Percentiles rank a stretch among this genome's conserved stretches.
Evolutionary conservation across 768 basidiomycete genomes (phyloP).

Genomic region (Amanita polypyramis): DNA sequence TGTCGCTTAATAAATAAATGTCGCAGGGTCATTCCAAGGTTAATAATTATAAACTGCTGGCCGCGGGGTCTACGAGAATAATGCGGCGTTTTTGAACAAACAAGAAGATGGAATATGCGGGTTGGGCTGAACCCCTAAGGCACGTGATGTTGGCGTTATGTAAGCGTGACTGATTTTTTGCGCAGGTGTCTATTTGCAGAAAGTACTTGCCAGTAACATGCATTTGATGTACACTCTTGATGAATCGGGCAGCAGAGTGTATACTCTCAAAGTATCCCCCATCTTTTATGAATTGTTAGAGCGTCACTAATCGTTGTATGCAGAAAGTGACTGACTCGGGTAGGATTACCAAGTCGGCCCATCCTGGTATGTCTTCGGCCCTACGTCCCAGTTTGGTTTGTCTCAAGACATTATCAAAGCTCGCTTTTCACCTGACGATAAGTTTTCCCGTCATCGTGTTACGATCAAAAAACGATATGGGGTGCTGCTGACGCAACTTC

Average conservation of each 20-base stretch:
- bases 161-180: too few relatives aligned
- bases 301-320: not conserved
- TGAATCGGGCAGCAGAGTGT: conserved; percentile 67
- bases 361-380: conserved; percentile 61
- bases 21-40: too few relatives aligned
- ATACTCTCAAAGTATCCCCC: conserved; percentile 75
- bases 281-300: conserved; percentile 12
- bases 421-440: conserved; percentile 98
- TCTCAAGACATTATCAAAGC: conserved; percentile 33
- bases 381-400: too few relatives aligned
- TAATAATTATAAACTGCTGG: too few relatives aligned
- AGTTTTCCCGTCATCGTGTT: conserved; percentile 95
- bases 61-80: too few relatives aligned
- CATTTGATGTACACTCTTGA: conserved; percentile 95
- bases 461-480: conserved; percentile 92
- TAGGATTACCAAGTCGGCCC: conserved; percentile 88
- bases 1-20: too few relatives aligned
- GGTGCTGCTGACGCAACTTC: conserved; percentile 83
- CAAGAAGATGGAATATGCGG: too few relatives aligned
- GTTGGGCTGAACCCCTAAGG: too few relatives aligned
- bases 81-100: too few relatives aligned
- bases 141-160: too few relatives aligned
- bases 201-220: conserved; percentile 35
- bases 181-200: too few relatives aligned
- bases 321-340: conserved; percentile 82